Evolutionary conservation across 495 filamentous ascomycete genomes (phyloP).

Genomic region (Darksidea phi): DNA sequence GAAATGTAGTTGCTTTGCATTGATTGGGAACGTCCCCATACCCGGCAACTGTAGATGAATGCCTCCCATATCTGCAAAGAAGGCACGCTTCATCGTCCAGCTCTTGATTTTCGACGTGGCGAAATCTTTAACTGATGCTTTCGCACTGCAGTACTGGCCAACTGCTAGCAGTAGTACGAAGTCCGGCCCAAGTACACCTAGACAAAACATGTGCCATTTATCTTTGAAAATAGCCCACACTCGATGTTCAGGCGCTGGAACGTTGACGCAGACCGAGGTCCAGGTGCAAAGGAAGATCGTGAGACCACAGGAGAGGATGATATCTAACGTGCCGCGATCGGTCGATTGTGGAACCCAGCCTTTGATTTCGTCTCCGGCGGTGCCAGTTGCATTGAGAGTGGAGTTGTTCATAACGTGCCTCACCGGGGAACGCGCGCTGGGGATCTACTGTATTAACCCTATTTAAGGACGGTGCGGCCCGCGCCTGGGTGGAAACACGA

Average conservation of each 20-base stretch:
- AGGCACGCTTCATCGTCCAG: slow-evolving; percentile 42
- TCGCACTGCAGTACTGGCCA: slow-evolving; percentile 44
- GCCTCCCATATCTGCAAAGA: slow-evolving; percentile 45
- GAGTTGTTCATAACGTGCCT: too few relatives aligned
- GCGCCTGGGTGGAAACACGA: too few relatives aligned
- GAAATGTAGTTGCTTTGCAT: slow-evolving; percentile 39
- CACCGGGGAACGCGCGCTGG: too few relatives aligned
- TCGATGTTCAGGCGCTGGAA: slow-evolving; percentile 10
- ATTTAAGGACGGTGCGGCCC: too few relatives aligned
- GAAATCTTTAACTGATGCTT: slow-evolving; percentile 35
- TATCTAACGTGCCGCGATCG: slow-evolving; percentile 21
- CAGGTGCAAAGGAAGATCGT: slow-evolving; percentile 30
- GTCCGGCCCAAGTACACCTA: slow-evolving; percentile 43
- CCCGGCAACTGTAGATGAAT: slow-evolving; percentile 33
- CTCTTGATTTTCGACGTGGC: background rate
- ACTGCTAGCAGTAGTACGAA: slow-evolving; percentile 40
- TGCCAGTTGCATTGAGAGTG: too few relatives aligned
- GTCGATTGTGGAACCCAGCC: slow-evolving; percentile 21
- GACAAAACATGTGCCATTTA: slow-evolving; percentile 37
- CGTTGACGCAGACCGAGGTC: slow-evolving; percentile 29
- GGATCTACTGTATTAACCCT: too few relatives aligned
- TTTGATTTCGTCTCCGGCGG: too few relatives aligned
- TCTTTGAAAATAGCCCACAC: slow-evolving; percentile 21
- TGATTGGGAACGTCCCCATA: slow-evolving; percentile 37
- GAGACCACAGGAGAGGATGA: slow-evolving; percentile 17